Evolutionary conservation across 2,329 filamentous ascomycete species (phyloP).

Genomic region (Thermothelomyces thermophilus): DNA sequence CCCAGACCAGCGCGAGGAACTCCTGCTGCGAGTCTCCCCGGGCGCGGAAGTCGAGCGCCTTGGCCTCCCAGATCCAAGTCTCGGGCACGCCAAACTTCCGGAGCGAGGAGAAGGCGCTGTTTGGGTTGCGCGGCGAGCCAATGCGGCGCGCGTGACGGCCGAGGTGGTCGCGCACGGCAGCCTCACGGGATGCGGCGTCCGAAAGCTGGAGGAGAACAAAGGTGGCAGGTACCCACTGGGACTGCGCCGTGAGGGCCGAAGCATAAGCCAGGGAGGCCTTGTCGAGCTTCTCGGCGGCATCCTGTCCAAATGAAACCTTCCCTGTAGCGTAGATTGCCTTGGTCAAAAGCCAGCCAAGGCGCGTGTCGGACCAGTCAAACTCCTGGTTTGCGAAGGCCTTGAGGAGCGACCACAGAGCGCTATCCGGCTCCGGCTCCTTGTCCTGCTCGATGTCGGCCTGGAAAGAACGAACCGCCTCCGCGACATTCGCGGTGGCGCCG

Average conservation of each 20-base stretch:
- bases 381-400: slow-evolving; percentile 65
- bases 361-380: slow-evolving; percentile 64
- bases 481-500: slow-evolving; percentile 53
- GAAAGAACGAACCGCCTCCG: slow-evolving; percentile 66
- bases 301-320: slow-evolving; percentile 45
- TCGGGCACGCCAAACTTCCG: slow-evolving; percentile 63
- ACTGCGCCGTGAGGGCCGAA: slow-evolving; percentile 54
- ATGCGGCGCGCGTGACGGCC: slow-evolving; percentile 64
- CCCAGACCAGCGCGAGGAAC: slow-evolving; percentile 73
- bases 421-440: slow-evolving; percentile 58
- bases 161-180: slow-evolving; percentile 65
- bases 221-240: slow-evolving; percentile 62
- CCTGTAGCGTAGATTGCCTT: slow-evolving; percentile 53
- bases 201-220: slow-evolving; percentile 76
- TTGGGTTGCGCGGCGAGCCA: slow-evolving; percentile 46
- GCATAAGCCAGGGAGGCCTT: slow-evolving; percentile 60
- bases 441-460: slow-evolving; percentile 65
- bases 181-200: slow-evolving; percentile 54
- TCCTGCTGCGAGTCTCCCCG: slow-evolving; percentile 64
- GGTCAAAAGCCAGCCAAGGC: slow-evolving; percentile 80
- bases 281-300: slow-evolving; percentile 56
- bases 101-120: slow-evolving; percentile 53
- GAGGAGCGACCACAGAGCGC: slow-evolving; percentile 70
- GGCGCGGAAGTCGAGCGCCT: slow-evolving; percentile 73
- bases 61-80: slow-evolving; percentile 79